phyloP scores from a whole-genome alignment of 495 filamentous ascomycete genomes.

The Choiromyces venosus region DNA sequence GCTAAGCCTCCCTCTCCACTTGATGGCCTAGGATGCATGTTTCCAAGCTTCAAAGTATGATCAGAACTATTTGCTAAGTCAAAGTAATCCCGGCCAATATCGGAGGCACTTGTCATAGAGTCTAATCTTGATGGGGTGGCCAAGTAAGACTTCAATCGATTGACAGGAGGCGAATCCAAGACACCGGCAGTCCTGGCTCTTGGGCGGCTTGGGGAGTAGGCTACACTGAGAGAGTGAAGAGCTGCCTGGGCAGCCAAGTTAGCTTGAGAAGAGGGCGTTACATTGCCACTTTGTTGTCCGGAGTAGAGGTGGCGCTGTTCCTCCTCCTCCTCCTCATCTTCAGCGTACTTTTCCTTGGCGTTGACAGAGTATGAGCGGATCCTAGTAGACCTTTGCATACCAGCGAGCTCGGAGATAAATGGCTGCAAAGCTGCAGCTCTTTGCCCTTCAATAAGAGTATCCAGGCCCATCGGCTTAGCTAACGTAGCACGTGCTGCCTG shows the following conservation, averaged over 20 bases:
- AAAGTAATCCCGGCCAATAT: constrained; percentile 53
- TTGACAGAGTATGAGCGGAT: constrained; percentile 98
- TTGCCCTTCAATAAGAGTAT: constrained; percentile 49
- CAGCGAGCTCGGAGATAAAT: constrained; percentile 70
- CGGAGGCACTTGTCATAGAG: constrained; percentile 72
- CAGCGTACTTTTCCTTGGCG: constrained; percentile 94
- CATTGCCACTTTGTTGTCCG: constrained; percentile 46
- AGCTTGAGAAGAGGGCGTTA: constrained; percentile 55
- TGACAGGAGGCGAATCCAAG: constrained; percentile 71
- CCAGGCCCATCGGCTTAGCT: constrained; percentile 57
- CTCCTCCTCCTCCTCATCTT: constrained; percentile 84
- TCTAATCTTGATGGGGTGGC: constrained; percentile 78
- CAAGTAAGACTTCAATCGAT: constrained; percentile 68
- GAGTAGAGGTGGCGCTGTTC: constrained; percentile 60
- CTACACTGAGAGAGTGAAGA: constrained; percentile 87
- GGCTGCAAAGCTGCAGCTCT: constrained; percentile 56
- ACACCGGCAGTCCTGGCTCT: constrained; percentile 86
- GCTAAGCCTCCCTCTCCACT: constrained; percentile 40
- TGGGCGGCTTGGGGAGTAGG: constrained; percentile 72
- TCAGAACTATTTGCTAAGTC: constrained; percentile 32
- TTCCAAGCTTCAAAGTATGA: constrained; percentile 33
- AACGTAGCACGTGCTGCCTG: constrained; percentile 70
- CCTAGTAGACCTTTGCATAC: constrained; percentile 72
- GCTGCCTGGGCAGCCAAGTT: constrained; percentile 75
- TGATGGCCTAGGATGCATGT: constrained; percentile 32